Percentiles rank a stretch among this genome's conserved stretches.
Conservation (phyloP, 2,329 filamentous ascomycete genomes). For the Alternaria hordeiaustralica region DNA sequence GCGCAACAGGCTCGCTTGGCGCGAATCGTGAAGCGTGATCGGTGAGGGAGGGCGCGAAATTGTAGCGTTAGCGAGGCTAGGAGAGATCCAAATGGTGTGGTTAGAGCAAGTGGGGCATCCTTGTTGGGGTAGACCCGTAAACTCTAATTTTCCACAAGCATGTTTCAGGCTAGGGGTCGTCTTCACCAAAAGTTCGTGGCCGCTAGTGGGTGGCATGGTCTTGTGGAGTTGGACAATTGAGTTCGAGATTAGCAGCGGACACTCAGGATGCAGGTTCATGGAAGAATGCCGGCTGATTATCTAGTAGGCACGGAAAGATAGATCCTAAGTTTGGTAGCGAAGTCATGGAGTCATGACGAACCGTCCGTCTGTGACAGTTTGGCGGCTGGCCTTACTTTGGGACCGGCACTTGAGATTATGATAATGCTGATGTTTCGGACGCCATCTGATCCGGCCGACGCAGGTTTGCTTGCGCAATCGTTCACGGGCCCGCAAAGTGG, state of each 20-base stretch:
- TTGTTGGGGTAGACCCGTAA: slow-evolving; percentile 23
- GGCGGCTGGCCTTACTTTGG: slow-evolving; percentile 7
- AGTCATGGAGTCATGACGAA: background rate
- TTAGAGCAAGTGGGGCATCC: slow-evolving; percentile 7
- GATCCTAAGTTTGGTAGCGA: slow-evolving; percentile 2
- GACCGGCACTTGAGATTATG: slow-evolving; percentile 2
- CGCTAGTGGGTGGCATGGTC: slow-evolving; percentile 2
- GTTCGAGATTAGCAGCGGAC: slow-evolving; percentile 1
- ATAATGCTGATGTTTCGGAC: slow-evolving; percentile 6
- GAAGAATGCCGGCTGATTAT: slow-evolving; percentile 3
- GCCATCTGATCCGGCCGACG: slow-evolving; percentile 8
- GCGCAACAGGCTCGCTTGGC: slow-evolving; percentile 15
- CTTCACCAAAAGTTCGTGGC: background rate
- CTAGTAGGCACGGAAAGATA: background rate
- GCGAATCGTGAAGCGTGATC: slow-evolving; percentile 12
- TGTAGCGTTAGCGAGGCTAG: slow-evolving; percentile 7
- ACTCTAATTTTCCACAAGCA: slow-evolving; percentile 26
- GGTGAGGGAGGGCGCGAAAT: slow-evolving; percentile 10
- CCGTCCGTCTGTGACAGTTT: slow-evolving; percentile 9
- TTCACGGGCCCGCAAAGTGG: slow-evolving; percentile 17
- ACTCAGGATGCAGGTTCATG: background rate
- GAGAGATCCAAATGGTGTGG: slow-evolving; percentile 6
- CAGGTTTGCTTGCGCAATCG: slow-evolving; percentile 32
- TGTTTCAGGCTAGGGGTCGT: slow-evolving; percentile 28
- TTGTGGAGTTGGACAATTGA: background rate